phyloP scores from a whole-genome alignment of 306 rosid species.

The Argentina anserina region DNA sequence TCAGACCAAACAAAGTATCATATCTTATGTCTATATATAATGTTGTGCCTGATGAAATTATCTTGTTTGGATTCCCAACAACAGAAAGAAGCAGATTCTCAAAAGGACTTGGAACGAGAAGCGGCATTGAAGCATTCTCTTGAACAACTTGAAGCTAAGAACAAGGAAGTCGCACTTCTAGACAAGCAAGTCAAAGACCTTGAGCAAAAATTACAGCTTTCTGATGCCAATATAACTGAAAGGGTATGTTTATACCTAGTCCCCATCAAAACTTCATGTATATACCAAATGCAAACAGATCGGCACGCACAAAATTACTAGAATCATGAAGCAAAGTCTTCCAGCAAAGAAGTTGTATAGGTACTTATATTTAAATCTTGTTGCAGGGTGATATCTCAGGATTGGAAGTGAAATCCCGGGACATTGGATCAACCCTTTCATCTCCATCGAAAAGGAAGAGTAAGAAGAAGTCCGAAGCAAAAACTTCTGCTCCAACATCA shows the following conservation, averaged over 20 bases:
- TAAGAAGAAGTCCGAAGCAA: conserved; percentile 72
- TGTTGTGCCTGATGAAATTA: conserved; percentile 9
- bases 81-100: conserved; percentile 64
- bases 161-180: conserved; percentile 49
- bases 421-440: conserved; percentile 62
- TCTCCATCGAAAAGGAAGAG: conserved; percentile 68
- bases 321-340: not conserved
- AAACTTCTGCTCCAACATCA: conserved; percentile 47
- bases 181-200: conserved; percentile 65
- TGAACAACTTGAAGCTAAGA: conserved; percentile 68
- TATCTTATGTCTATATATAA: not conserved
- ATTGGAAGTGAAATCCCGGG: conserved; percentile 72
- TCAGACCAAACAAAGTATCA: not conserved
- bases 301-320: not conserved
- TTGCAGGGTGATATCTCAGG: conserved; percentile 54
- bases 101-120: conserved; percentile 54
- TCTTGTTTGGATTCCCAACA: conserved; percentile 17
- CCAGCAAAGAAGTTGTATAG: not conserved
- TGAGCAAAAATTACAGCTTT: conserved; percentile 61
- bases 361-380: conserved; percentile 20
- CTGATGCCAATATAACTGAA: conserved; percentile 37
- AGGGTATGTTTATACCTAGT: conserved; percentile 41
- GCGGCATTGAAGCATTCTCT: conserved; percentile 52
- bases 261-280: not conserved
- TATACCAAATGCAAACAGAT: not conserved